These are phyloP conservation scores for Hypoxylon lienhwacheense DNA, from an alignment of 495 filamentous ascomycete species.

Conservation along the genomic window DNA sequence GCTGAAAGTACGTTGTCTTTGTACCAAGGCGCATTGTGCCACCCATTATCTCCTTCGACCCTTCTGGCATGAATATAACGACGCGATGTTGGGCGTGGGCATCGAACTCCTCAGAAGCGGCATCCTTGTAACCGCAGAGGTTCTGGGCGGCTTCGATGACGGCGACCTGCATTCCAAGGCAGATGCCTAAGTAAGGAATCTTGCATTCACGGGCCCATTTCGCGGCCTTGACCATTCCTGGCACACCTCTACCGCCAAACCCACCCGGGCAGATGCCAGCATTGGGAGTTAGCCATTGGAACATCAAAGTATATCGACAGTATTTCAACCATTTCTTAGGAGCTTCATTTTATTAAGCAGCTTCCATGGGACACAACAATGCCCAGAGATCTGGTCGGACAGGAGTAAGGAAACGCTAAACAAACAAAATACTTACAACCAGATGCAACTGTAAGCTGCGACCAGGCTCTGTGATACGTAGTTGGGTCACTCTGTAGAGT, in stretches of 20 bases:
- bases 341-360: too few relatives aligned
- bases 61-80: constrained; percentile 91
- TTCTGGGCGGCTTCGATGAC: constrained; percentile 88
- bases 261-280: constrained; percentile 62
- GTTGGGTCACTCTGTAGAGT: constrained; percentile 61
- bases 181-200: constrained; percentile 85
- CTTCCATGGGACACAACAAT: too few relatives aligned
- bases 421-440: constrained; percentile 26
- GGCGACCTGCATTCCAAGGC: constrained; percentile 92
- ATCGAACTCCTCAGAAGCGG: constrained; percentile 69
- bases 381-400: neutral
- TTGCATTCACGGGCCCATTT: constrained; percentile 82
- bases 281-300: constrained; percentile 33
- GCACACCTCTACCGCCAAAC: constrained; percentile 78
- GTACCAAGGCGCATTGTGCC: constrained; percentile 92
- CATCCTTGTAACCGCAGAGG: constrained; percentile 61
- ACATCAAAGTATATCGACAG: neutral
- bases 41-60: constrained; percentile 64
- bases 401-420: neutral
- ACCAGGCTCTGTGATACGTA: constrained; percentile 88
- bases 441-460: constrained; percentile 51
- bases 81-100: constrained; percentile 58
- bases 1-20: constrained; percentile 73
- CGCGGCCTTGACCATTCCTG: constrained; percentile 84
- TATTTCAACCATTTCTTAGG: too few relatives aligned